A percentile compares a stretch with the other conserved stretches of the same genome.
Evolutionary conservation across 208 protist species (phyloP).

Genomic region (Leptomonas seymouri): DNA sequence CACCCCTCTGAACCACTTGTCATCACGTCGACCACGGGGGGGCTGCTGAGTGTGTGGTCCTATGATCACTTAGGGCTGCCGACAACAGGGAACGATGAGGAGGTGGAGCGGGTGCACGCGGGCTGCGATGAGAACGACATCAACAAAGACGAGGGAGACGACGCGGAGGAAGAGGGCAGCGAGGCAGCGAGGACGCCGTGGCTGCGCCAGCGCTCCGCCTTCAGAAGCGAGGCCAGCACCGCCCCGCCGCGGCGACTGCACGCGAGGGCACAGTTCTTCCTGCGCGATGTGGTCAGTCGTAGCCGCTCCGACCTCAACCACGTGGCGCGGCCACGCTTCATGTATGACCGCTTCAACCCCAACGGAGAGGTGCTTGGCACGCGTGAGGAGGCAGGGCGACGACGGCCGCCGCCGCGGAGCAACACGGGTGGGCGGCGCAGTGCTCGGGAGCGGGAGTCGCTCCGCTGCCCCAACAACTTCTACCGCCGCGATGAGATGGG

Average conservation of each 20-base stretch:
- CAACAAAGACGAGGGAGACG: neutral
- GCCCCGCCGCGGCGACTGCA: conserved; percentile 9
- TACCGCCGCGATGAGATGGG: conserved; percentile 16
- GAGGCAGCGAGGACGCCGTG: neutral
- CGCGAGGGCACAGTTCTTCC: conserved; percentile 31
- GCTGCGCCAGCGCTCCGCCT: neutral
- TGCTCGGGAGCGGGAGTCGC: conserved; percentile 3
- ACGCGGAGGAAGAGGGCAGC: neutral
- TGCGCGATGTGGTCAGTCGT: conserved; percentile 36
- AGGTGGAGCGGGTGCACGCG: conserved; percentile 5
- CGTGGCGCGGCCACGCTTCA: conserved; percentile 35
- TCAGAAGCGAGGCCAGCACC: neutral
- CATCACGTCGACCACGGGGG: conserved; percentile 57
- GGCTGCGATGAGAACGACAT: neutral
- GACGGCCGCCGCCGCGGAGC: neutral
- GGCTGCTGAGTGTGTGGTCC: conserved; percentile 65
- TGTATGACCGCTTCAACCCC: conserved; percentile 39
- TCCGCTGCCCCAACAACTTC: conserved; percentile 2
- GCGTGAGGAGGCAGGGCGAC: neutral
- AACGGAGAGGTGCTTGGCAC: conserved; percentile 5
- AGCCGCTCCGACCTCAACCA: conserved; percentile 17
- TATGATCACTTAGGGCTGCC: conserved; percentile 26
- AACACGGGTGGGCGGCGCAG: neutral
- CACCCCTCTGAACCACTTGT: conserved; percentile 61
- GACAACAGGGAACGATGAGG: conserved; percentile 2